Evolutionary conservation across 1,284 basidiomycete species (phyloP).

Genomic region (Leccinum huronense): DNA sequence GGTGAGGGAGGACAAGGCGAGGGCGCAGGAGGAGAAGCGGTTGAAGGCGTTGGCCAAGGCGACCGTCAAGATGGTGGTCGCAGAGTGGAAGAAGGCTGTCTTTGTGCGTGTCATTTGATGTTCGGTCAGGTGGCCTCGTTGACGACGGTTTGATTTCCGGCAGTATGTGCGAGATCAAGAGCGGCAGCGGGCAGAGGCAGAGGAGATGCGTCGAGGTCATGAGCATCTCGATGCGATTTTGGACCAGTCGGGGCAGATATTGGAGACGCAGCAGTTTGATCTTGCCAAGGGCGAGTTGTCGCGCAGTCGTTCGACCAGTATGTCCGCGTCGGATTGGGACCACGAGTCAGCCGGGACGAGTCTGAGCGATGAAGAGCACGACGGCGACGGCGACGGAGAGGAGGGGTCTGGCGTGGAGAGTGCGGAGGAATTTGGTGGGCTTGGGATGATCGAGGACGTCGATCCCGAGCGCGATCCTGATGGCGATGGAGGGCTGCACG

Average conservation of each 20-base stretch:
- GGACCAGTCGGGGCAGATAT: slow-evolving; percentile 83
- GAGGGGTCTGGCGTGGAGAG: slow-evolving; percentile 26
- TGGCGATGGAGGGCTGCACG: slow-evolving; percentile 7
- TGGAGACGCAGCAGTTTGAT: slow-evolving; percentile 81
- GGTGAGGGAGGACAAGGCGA: slow-evolving; percentile 63
- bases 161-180: slow-evolving; percentile 35
- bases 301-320: slow-evolving; percentile 54
- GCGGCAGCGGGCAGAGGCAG: slow-evolving; percentile 40
- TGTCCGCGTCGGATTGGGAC: slow-evolving; percentile 40
- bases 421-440: slow-evolving; percentile 29
- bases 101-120: slow-evolving; percentile 55
- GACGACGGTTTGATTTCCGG: not conserved
- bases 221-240: slow-evolving; percentile 90
- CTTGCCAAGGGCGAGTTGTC: slow-evolving; percentile 49
- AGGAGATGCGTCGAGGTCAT: slow-evolving; percentile 69
- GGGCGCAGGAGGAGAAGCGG: slow-evolving; percentile 66
- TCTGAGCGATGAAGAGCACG: slow-evolving; percentile 26
- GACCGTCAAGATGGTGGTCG: slow-evolving; percentile 67
- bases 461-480: slow-evolving; percentile 12
- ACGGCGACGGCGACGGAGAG: slow-evolving; percentile 18
- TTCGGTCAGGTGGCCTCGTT: not conserved
- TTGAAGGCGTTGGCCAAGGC: slow-evolving; percentile 68
- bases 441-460: slow-evolving; percentile 21
- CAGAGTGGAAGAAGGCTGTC: slow-evolving; percentile 89
- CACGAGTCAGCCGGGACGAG: slow-evolving; percentile 50